Evolutionary conservation across 208 protist species (phyloP), one percentile per base, ranked within the genome.

Genomic region (Crithidia sp.): DNA sequence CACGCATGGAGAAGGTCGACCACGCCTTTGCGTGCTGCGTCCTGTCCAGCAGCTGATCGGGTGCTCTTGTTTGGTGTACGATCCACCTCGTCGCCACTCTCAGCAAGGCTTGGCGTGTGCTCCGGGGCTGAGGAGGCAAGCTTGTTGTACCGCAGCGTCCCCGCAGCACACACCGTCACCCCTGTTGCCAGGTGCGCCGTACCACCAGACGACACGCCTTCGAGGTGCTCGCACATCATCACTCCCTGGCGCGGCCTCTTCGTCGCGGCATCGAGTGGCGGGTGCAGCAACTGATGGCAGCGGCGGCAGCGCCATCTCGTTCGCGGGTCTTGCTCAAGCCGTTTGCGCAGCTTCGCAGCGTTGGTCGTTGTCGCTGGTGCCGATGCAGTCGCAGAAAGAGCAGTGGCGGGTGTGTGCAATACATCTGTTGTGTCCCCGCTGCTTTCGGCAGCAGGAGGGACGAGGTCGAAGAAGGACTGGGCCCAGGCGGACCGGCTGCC

Each of bases 401-500:
- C 3, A 39, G 40, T 40, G 40, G 8, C 10, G 10, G 40, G 28
- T 28, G 28, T 28, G 28, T 28, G 28, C 28, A 28, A 28, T 28
- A 28, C 28, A 28, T 28, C 28, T 1, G 28, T 28, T 0, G 28
- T 28, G 28, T 28, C 28, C 28, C 28, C 28, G 28, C 28, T 28
- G 28, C 28, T 28, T 28, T 28, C 28, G 28, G 28, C 28, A 28
- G 28, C 0, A 28, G 28, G 28, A 28, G 28, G 28, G 28, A 75
- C 39, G 44, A 82, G 55, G 16, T 76, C 75, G 64, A 91, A 94
- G 64, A 85, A 85, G 4, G 72, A 69, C 66, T 83, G 85, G 2
- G 86, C 82, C 86, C 85, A 94, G 28, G 70, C 67, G 40, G 80
- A 82, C 58, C 87, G 82, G 40, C 60, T 53, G 19, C 87, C 87